phyloP scores from a whole-genome alignment of 176 grass and related monocot species.

The Aegilops longissima region DNA sequence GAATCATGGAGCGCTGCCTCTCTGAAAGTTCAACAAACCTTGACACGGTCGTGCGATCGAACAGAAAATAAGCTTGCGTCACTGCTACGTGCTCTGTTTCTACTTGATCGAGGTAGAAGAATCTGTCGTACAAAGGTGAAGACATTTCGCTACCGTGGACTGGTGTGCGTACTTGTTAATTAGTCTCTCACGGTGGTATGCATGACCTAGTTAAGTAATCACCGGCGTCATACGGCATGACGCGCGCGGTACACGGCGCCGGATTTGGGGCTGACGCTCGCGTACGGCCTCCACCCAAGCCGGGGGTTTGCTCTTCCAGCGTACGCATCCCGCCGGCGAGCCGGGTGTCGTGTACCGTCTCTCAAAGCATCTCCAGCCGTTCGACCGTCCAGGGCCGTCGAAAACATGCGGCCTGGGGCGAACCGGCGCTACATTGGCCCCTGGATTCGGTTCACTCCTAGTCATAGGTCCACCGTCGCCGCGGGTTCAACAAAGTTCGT shows the following conservation, averaged over 20 bases:
- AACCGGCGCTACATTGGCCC: too few relatives aligned
- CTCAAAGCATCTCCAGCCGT: not conserved
- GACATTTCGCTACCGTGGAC: too few relatives aligned
- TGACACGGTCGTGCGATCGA: not conserved
- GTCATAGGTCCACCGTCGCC: too few relatives aligned
- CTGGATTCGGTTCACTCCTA: too few relatives aligned
- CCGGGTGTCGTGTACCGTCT: not conserved
- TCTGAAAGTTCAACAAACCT: not conserved
- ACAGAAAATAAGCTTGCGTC: not conserved
- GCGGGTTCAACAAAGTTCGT: too few relatives aligned
- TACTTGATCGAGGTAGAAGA: not conserved
- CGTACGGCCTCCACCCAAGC: not conserved
- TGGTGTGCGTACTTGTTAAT: not conserved
- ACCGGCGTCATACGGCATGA: too few relatives aligned
- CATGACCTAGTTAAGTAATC: conserved; percentile 4
- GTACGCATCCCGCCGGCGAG: not conserved
- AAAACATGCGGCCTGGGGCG: too few relatives aligned
- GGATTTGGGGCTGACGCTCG: not conserved
- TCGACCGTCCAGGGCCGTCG: too few relatives aligned
- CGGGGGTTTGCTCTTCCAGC: not conserved
- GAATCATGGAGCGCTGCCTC: conserved; percentile 35
- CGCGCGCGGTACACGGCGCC: not conserved
- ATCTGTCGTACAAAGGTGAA: not conserved
- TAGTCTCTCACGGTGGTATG: not conserved
- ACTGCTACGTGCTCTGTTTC: not conserved